Evolutionary conservation across 2,329 filamentous ascomycete genomes (phyloP).

Genomic region (Curvularia sp.): DNA sequence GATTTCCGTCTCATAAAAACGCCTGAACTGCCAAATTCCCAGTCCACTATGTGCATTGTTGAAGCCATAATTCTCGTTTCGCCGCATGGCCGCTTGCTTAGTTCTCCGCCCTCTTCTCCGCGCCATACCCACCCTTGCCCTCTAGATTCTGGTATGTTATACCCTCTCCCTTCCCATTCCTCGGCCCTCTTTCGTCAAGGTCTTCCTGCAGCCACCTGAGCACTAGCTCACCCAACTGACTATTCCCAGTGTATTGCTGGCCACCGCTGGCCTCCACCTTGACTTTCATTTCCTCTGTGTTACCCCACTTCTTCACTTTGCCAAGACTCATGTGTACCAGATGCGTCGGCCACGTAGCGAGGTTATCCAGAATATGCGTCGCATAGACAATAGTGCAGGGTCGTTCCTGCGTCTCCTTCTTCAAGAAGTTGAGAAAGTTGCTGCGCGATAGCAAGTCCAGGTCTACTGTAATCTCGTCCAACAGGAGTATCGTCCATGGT

Average conservation of each 20-base stretch:
- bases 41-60: conserved; percentile 30
- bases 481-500: conserved; percentile 87
- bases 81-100: background rate
- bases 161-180: conserved; percentile 69
- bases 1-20: conserved; percentile 28
- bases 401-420: conserved; percentile 81
- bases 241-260: conserved; percentile 69
- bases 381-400: conserved; percentile 95
- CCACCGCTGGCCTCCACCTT: conserved; percentile 53
- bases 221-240: conserved; percentile 84
- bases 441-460: conserved; percentile 84
- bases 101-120: conserved; percentile 55
- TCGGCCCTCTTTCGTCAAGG: conserved; percentile 77
- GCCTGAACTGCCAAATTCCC: conserved; percentile 28
- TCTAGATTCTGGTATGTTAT: conserved; percentile 67
- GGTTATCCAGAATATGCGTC: conserved; percentile 94
- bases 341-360: conserved; percentile 94
- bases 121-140: conserved; percentile 70
- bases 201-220: conserved; percentile 86
- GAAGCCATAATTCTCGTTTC: conserved; percentile 27
- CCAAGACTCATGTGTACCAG: conserved; percentile 95
- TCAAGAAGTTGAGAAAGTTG: conserved; percentile 86
- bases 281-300: conserved; percentile 66
- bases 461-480: conserved; percentile 98
- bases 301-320: conserved; percentile 84